Percentiles rank a stretch among this genome's conserved stretches.
Evolutionary conservation across 345 rosid species (phyloP).

Genomic region (Gossypium ekmanianum): DNA sequence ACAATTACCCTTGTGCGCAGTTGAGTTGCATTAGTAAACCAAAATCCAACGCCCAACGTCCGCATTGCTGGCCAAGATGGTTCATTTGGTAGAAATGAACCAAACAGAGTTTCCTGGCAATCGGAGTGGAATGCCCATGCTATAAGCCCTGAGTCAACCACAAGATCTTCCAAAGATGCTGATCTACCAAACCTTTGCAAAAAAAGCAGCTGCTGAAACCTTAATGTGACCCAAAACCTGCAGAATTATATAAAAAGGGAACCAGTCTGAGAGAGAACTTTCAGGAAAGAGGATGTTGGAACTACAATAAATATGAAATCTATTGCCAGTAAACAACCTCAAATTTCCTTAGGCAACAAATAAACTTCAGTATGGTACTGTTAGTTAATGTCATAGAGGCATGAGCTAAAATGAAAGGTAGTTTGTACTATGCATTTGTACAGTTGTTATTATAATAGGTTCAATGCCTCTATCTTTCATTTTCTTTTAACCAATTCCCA

Average conservation of each 20-base stretch:
- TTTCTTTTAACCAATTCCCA: neutral
- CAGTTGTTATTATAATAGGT: neutral
- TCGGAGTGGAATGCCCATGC: constrained; percentile 95
- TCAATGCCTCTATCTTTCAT: neutral
- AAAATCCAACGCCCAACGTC: constrained; percentile 78
- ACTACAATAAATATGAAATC: neutral
- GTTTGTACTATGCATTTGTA: neutral
- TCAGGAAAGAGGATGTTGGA: constrained; percentile 3
- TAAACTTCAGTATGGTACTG: neutral
- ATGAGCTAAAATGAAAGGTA: neutral
- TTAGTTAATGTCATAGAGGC: neutral
- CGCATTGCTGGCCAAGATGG: constrained; percentile 87
- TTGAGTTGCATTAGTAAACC: constrained; percentile 66
- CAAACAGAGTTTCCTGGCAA: constrained; percentile 70
- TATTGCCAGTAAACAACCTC: neutral
- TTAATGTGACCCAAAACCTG: constrained; percentile 84
- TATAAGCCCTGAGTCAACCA: constrained; percentile 56
- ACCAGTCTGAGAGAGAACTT: constrained; percentile 18
- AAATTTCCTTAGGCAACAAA: neutral
- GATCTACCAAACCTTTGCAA: constrained; percentile 52
- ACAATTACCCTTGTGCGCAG: constrained; percentile 68
- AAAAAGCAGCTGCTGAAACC: constrained; percentile 62
- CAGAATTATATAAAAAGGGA: constrained; percentile 24
- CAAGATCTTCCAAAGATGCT: constrained; percentile 58
- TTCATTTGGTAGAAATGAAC: constrained; percentile 61